Evolutionary conservation across 345 rosid species (phyloP).

Genomic region (Moricandia moricandioides): DNA sequence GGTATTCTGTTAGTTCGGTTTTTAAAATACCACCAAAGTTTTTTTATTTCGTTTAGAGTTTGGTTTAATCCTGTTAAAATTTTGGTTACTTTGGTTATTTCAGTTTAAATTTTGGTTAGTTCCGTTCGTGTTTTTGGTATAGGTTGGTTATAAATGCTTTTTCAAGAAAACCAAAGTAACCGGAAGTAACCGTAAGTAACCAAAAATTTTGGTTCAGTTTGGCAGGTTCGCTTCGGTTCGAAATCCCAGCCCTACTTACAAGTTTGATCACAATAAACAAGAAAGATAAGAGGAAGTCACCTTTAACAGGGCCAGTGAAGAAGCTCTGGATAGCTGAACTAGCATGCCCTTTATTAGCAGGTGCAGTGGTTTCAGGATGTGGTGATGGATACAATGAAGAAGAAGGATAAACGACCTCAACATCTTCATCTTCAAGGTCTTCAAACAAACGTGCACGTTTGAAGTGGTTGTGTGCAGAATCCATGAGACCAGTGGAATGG

Average conservation of each 20-base stretch:
- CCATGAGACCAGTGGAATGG: slow-evolving; percentile 47
- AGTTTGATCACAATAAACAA: neutral
- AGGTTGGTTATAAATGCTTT: too few relatives aligned
- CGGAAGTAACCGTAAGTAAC: neutral
- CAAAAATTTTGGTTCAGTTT: neutral
- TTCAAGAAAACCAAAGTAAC: neutral
- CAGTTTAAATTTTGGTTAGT: too few relatives aligned
- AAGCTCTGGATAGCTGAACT: slow-evolving; percentile 56
- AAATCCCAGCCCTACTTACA: neutral
- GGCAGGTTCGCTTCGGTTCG: neutral
- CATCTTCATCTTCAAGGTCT: slow-evolving; percentile 71
- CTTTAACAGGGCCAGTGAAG: slow-evolving; percentile 43
- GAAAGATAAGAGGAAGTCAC: slow-evolving; percentile 3
- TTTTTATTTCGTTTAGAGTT: neutral
- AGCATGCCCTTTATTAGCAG: slow-evolving; percentile 42
- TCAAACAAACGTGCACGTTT: slow-evolving; percentile 61
- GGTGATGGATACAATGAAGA: slow-evolving; percentile 27
- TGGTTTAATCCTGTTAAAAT: neutral
- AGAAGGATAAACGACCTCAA: slow-evolving; percentile 41
- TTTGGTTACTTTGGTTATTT: too few relatives aligned
- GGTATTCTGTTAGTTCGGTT: neutral
- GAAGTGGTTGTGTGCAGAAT: slow-evolving; percentile 44
- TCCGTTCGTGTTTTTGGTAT: too few relatives aligned
- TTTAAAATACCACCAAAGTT: neutral
- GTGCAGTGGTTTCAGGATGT: slow-evolving; percentile 28